Percentiles rank a stretch among this genome's conserved stretches.
These are phyloP conservation scores for Boletus fagicola DNA, from an alignment of 768 basidiomycete species.

Conservation along the genomic window DNA sequence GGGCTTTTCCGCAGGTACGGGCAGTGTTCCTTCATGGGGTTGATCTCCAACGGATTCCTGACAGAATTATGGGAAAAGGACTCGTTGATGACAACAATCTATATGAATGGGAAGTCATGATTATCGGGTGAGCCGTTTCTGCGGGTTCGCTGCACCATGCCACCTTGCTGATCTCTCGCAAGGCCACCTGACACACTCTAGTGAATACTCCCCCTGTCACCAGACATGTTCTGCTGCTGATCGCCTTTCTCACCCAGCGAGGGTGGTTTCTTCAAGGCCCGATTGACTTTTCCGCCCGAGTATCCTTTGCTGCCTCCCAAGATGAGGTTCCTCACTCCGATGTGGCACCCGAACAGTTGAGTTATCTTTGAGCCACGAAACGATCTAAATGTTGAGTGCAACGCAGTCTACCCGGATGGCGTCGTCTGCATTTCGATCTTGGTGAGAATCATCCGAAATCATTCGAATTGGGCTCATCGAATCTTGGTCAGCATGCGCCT, in stretches of 20 bases:
- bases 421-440: conserved; percentile 96
- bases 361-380: conserved; percentile 25
- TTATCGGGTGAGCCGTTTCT: conserved; percentile 71
- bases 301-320: conserved; percentile 91
- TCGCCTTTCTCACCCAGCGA: conserved; percentile 52
- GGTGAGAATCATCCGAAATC: conserved; percentile 39
- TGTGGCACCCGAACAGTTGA: conserved; percentile 97
- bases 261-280: conserved; percentile 93
- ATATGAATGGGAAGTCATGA: conserved; percentile 94
- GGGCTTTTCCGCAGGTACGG: conserved; percentile 90
- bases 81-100: conserved; percentile 94
- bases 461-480: conserved; percentile 1
- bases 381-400: not conserved
- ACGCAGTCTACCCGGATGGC: conserved; percentile 86
- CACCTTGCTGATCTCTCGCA: conserved; percentile 20
- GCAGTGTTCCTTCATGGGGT: conserved; percentile 26
- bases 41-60: conserved; percentile 34
- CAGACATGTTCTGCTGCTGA: conserved; percentile 2
- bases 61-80: conserved; percentile 48
- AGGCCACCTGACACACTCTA: conserved; percentile 94
- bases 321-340: conserved; percentile 92
- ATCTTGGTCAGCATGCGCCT: conserved; percentile 71
- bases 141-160: conserved; percentile 12
- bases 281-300: conserved; percentile 84
- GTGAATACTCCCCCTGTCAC: conserved; percentile 42